A percentile compares a stretch with the other conserved stretches of the same genome.
Evolutionary conservation across 768 basidiomycete genomes (phyloP).

Genomic region (Rhodotorula toruloides): DNA sequence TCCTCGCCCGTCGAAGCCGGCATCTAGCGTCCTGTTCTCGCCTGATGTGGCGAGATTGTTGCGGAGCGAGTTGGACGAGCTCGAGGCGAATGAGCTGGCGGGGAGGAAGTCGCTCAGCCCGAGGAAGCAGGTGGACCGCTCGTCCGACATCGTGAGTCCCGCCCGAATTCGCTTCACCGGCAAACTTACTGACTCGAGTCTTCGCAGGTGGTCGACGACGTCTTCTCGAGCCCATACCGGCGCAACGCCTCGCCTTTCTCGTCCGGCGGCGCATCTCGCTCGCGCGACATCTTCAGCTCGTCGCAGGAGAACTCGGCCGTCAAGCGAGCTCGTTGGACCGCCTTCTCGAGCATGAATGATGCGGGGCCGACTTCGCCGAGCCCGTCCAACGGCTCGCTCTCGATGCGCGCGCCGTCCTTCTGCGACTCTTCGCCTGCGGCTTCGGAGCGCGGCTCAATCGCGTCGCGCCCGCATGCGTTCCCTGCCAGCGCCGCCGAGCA

Average conservation of each 20-base stretch:
- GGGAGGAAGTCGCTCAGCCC: neutral
- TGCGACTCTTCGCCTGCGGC: constrained; percentile 36
- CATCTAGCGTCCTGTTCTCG: constrained; percentile 22
- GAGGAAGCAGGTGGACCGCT: constrained; percentile 10
- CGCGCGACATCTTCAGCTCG: constrained; percentile 24
- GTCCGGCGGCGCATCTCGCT: constrained; percentile 4
- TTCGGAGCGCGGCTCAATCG: constrained; percentile 17
- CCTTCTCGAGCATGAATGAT: neutral
- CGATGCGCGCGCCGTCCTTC: constrained; percentile 34
- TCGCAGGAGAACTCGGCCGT: neutral
- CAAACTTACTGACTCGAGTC: neutral
- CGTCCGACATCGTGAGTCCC: constrained; percentile 22
- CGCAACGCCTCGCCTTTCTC: constrained; percentile 19
- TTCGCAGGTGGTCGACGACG: constrained; percentile 10
- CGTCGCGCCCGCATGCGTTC: neutral
- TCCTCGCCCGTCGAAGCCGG: constrained; percentile 16
- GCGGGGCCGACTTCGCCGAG: constrained; percentile 23
- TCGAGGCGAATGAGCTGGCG: constrained; percentile 24
- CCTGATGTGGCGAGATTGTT: constrained; percentile 34
- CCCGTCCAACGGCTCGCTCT: constrained; percentile 17
- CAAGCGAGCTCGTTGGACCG: constrained; percentile 31
- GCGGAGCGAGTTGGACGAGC: constrained; percentile 35
- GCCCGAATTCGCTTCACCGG: too few relatives aligned
- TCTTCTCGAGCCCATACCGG: constrained; percentile 18
- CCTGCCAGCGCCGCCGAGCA: neutral